Evolutionary conservation across 176 grass and related monocot genomes (phyloP), one percentile per base, ranked within the genome.

Genomic region (Hordeum vulgare): DNA sequence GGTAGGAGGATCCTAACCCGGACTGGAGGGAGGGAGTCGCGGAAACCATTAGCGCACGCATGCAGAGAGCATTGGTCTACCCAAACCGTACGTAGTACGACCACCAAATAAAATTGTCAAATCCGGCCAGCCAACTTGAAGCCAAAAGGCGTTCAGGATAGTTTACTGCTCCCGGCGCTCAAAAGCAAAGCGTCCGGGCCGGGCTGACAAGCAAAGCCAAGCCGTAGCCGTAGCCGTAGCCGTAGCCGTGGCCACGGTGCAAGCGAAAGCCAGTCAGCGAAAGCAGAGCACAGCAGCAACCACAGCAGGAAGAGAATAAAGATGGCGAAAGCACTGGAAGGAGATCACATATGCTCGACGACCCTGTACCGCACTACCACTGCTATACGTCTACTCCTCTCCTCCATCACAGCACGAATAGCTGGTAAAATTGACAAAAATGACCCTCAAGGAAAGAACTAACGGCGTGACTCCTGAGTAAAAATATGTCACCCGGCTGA

Each of bases 121-220:
- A 71, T 76, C 61, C 71, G 9, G 57, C 39, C 6, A 10, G 35
- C 70, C 9, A 15, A 49, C 14, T 28, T 8, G 5, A 35, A 26
- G 10, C 63, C 24, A 80, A 69, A 84, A 69, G 60, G 82, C 3
- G 2, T 0, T 10, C 0, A 4, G 54, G 36, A 58, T 74, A 27
- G 66, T 84, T 84, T 74, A 59, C 58, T 33, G n/a, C 34, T 57
- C 69, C 62, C 68, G 34, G 60, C 17, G 71, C 77, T 58, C 2
- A 18, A 33, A 88, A 76, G 65, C 33, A 12, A 56, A 66, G 66
- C 36, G 41, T 20, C 23, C 36, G 5, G 13, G 11, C 28, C 9
- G n/a, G 13, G 28, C 53, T 54, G 65, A 83, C 73, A 83, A 88
- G 73, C 58, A 72, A 73, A 15, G 9, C 8, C 21, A 45, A 34